A percentile compares a stretch with the other conserved stretches of the same genome.
Conservation (phyloP, 305 asterid species). For the Solanum hybrid region DNA sequence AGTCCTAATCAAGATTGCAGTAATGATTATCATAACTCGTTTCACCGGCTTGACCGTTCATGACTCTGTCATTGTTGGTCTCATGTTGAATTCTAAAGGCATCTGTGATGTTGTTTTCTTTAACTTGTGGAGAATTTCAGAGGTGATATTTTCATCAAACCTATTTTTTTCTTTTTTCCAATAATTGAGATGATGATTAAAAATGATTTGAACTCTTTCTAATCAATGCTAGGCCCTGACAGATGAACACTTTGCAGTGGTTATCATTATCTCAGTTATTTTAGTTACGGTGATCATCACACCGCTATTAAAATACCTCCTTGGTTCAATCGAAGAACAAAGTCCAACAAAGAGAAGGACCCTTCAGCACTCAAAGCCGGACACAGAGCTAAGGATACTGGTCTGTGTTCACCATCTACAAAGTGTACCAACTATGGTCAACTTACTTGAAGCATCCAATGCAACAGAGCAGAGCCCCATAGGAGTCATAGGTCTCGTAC, state of each 20-base stretch:
- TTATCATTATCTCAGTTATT: slow-evolving; percentile 35
- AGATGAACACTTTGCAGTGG: slow-evolving; percentile 43
- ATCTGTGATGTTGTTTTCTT: slow-evolving; percentile 51
- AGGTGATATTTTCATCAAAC: slow-evolving; percentile 20
- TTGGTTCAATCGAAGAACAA: slow-evolving; percentile 29
- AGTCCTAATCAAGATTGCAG: slow-evolving; percentile 27
- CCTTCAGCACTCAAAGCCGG: slow-evolving; percentile 43
- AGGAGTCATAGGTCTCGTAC: slow-evolving; percentile 51
- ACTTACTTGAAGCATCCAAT: slow-evolving; percentile 58
- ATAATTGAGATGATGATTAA: background rate
- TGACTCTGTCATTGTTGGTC: slow-evolving; percentile 54
- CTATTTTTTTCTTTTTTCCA: background rate
- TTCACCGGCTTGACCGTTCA: slow-evolving; percentile 20
- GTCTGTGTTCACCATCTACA: slow-evolving; percentile 56
- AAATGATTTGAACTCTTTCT: background rate
- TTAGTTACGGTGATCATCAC: slow-evolving; percentile 47
- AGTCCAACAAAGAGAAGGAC: slow-evolving; percentile 38
- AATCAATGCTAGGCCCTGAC: slow-evolving; percentile 31
- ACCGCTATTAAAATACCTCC: slow-evolving; percentile 39
- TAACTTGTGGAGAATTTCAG: slow-evolving; percentile 42
- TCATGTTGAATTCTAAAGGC: slow-evolving; percentile 50
- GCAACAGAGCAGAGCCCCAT: slow-evolving; percentile 52
- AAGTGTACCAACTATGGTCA: slow-evolving; percentile 38
- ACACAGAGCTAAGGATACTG: slow-evolving; percentile 44
- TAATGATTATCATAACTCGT: slow-evolving; percentile 24